Conservation (phyloP, 208 protist genomes). For the Leishmania amazonensis region DNA sequence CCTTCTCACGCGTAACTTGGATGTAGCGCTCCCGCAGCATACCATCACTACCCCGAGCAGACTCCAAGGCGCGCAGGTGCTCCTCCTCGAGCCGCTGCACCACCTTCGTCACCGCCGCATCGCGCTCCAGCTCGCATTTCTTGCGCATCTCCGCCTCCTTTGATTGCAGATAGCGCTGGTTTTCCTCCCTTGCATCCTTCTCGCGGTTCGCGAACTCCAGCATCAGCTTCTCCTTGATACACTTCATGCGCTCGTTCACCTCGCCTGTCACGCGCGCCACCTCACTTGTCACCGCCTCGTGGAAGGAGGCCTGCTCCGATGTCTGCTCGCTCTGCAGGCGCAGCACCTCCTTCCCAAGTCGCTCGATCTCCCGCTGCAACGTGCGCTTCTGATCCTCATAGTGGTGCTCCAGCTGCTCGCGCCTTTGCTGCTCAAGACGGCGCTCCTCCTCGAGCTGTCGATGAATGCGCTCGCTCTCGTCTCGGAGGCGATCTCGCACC, state of each 20-base stretch:
- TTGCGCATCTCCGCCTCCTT: constrained; percentile 67
- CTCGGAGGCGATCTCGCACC: constrained; percentile 50
- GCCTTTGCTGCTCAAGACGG: constrained; percentile 38
- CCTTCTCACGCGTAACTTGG: constrained; percentile 67
- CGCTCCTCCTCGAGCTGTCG: constrained; percentile 73
- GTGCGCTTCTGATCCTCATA: constrained; percentile 63
- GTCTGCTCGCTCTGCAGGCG: constrained; percentile 49
- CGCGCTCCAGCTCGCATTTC: constrained; percentile 72
- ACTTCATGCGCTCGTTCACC: constrained; percentile 55
- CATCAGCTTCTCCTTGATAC: constrained; percentile 72
- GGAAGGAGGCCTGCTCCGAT: constrained; percentile 68
- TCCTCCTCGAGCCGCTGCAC: constrained; percentile 68
- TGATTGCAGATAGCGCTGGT: constrained; percentile 46
- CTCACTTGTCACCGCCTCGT: constrained; percentile 72
- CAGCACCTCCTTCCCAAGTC: constrained; percentile 67
- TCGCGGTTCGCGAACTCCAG: constrained; percentile 66
- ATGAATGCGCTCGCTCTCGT: constrained; percentile 62
- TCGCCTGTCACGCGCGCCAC: constrained; percentile 63
- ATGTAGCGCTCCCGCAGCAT: constrained; percentile 63
- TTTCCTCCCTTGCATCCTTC: constrained; percentile 46
- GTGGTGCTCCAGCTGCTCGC: constrained; percentile 70
- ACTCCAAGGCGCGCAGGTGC: constrained; percentile 56
- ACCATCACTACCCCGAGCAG: constrained; percentile 56
- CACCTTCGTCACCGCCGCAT: constrained; percentile 68
- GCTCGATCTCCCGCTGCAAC: constrained; percentile 69